These are phyloP conservation scores for Chytriomyces confervae DNA, from an alignment of 192 early-diverging fungal genomes.

Conservation along the genomic window DNA sequence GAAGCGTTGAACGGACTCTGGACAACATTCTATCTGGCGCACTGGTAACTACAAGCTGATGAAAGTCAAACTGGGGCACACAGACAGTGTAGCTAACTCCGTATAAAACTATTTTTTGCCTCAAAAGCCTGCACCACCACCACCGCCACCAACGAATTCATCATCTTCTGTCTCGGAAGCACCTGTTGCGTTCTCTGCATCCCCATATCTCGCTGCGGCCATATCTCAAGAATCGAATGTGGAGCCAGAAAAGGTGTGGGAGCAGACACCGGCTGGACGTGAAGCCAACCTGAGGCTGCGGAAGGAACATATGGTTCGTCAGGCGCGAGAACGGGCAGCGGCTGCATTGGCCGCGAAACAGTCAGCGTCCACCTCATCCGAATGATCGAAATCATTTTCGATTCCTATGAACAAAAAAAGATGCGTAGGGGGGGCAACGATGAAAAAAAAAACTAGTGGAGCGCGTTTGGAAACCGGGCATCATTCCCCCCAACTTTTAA, in stretches of 20 bases:
- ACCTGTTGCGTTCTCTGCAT: slow-evolving; percentile 5
- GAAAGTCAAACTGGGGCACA: neutral
- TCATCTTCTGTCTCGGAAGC: slow-evolving; percentile 41
- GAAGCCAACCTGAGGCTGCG: slow-evolving; percentile 32
- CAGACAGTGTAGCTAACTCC: too few relatives aligned
- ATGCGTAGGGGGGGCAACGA: neutral
- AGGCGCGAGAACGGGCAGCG: slow-evolving; percentile 24
- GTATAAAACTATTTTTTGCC: neutral
- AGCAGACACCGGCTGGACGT: slow-evolving; percentile 22
- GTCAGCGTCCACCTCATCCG: neutral
- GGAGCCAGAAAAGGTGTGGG: slow-evolving; percentile 32
- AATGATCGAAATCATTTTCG: neutral
- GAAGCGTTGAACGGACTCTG: slow-evolving; percentile 33
- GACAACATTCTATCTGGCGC: slow-evolving; percentile 36
- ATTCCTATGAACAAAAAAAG: neutral
- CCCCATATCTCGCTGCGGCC: slow-evolving; percentile 4
- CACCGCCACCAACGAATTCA: slow-evolving; percentile 18
- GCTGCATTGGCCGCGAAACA: neutral
- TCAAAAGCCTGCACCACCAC: slow-evolving; percentile 18
- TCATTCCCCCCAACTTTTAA: neutral
- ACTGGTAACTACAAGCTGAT: slow-evolving; percentile 15
- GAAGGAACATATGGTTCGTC: slow-evolving; percentile 38
- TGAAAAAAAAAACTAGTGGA: neutral
- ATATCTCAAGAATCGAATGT: neutral
- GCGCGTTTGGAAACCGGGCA: neutral